Conservation (phyloP, 352 stramenopile species). For the Globisporangium sylvaticum region DNA sequence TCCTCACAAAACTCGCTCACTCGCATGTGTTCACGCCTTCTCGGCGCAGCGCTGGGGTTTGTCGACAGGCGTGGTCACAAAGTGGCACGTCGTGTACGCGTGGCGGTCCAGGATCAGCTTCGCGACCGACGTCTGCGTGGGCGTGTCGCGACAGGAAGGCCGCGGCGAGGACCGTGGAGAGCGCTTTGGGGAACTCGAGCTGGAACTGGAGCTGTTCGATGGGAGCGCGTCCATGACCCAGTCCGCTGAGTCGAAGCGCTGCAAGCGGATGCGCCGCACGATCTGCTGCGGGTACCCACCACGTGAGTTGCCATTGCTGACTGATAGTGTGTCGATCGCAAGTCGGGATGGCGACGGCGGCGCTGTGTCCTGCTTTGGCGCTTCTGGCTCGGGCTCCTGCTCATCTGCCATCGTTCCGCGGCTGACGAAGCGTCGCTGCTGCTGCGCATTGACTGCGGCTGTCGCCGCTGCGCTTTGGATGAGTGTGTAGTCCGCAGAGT, state of each 20-base stretch:
- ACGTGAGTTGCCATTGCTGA: background rate
- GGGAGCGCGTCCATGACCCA: conserved; percentile 40
- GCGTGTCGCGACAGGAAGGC: background rate
- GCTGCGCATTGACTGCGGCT: background rate
- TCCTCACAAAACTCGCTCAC: background rate
- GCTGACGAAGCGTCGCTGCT: background rate
- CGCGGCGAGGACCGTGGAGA: conserved; percentile 6
- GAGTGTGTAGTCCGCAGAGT: conserved; percentile 71
- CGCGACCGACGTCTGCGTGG: conserved; percentile 24
- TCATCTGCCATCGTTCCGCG: background rate
- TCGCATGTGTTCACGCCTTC: conserved; percentile 16
- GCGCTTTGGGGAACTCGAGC: background rate
- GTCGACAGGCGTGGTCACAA: conserved; percentile 33
- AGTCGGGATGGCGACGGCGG: background rate
- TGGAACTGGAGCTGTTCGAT: background rate
- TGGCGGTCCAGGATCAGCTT: conserved; percentile 63
- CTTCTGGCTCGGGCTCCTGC: conserved; percentile 16
- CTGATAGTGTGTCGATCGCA: background rate
- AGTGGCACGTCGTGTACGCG: conserved; percentile 43
- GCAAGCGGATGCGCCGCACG: conserved; percentile 48
- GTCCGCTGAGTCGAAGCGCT: conserved; percentile 76
- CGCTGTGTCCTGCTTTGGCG: background rate
- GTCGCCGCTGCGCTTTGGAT: conserved; percentile 13
- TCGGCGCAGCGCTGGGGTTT: conserved; percentile 16
- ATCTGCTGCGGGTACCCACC: conserved; percentile 26